Base-by-base conservation (phyloP, 2,329 filamentous ascomycete species). In the Didymella lethalis region DNA sequence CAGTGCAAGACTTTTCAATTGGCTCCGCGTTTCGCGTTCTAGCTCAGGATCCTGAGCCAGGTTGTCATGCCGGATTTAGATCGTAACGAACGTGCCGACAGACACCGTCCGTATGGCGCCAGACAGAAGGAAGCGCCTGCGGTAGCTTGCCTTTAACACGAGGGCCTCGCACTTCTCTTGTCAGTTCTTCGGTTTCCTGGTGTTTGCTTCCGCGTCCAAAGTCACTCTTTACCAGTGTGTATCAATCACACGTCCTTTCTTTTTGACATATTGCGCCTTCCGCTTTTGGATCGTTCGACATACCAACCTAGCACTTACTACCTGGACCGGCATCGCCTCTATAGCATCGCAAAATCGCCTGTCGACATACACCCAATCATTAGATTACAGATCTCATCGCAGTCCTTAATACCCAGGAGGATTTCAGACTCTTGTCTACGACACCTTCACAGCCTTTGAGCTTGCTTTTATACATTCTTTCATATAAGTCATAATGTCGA, bases 221-320 rank as follows among this genome's bases (percentile, higher is more conserved):
- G 64, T 64, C 63, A 48, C 53, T 66, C 62, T 48, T 68, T 67
- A 54, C 36, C 55, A 64, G 72, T 75, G 74, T 75, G 72, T 63
- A 44, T 61, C 55, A 50, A 51, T 49, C 72, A 75, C 70, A 75
- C 72, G 71, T 76, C 71, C 74, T 66, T 55, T 76, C 74, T 31
- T 75, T 76, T 57, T 38, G 34, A 55, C 51, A 56, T 50, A 54
- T 59, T 54, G 48, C 59, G 56, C 51, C 48, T 58, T 62, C 56
- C 59, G 20, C 31, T 43, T 59, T 59, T 47, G 63, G 64, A 61
- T 59, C 11, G 29, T 59, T 67, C 54, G 59, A 56, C 64, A 61
- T 66, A 61, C 50, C 29, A 45, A 40, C 49, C 26, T 26, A 41
- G 49, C 31, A 50, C n/a, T 31, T 47, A 25, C 10, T 18, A 31